These are phyloP conservation scores for Hortaea werneckii DNA, from an alignment of 2,329 filamentous ascomycete genomes.

Conservation along the genomic window DNA sequence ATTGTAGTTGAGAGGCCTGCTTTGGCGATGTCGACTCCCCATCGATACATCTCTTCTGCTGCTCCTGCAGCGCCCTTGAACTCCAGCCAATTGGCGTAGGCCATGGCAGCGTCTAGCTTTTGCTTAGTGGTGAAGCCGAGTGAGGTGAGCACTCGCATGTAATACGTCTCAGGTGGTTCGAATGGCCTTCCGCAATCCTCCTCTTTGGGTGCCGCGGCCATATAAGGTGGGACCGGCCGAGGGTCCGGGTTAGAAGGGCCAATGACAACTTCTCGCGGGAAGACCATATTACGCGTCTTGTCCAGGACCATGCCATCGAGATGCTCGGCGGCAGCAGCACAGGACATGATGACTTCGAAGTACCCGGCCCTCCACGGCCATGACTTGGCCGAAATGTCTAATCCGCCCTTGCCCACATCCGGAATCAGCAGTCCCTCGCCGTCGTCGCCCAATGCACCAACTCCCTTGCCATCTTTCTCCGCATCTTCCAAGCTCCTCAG, in stretches of 20 bases:
- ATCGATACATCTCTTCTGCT: slow-evolving; percentile 61
- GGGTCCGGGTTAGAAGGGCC: slow-evolving; percentile 79
- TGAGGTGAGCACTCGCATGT: slow-evolving; percentile 72
- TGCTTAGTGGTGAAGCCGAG: slow-evolving; percentile 70
- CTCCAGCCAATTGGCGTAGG: slow-evolving; percentile 76
- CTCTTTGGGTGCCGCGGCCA: slow-evolving; percentile 55
- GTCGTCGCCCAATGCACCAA: slow-evolving; percentile 51
- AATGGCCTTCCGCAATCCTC: slow-evolving; percentile 65
- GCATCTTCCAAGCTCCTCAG: slow-evolving; percentile 49
- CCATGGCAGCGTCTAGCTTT: slow-evolving; percentile 68
- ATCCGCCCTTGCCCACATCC: slow-evolving; percentile 44
- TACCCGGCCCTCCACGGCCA: slow-evolving; percentile 83
- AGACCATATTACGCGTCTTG: slow-evolving; percentile 53
- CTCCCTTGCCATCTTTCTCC: slow-evolving; percentile 37
- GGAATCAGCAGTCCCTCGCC: slow-evolving; percentile 55
- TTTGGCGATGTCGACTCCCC: slow-evolving; percentile 66
- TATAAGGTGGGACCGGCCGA: slow-evolving; percentile 57
- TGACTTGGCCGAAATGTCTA: slow-evolving; percentile 63
- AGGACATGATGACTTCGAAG: slow-evolving; percentile 68
- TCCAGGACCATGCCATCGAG: slow-evolving; percentile 71
- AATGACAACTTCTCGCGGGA: slow-evolving; percentile 62
- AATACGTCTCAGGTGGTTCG: slow-evolving; percentile 62
- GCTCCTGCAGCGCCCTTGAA: slow-evolving; percentile 58
- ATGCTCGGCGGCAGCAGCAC: slow-evolving; percentile 67
- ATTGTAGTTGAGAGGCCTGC: slow-evolving; percentile 35